Base-by-base conservation (phyloP, 371 early-diverging fungal species). In the Zopfochytrium polystomum region DNA sequence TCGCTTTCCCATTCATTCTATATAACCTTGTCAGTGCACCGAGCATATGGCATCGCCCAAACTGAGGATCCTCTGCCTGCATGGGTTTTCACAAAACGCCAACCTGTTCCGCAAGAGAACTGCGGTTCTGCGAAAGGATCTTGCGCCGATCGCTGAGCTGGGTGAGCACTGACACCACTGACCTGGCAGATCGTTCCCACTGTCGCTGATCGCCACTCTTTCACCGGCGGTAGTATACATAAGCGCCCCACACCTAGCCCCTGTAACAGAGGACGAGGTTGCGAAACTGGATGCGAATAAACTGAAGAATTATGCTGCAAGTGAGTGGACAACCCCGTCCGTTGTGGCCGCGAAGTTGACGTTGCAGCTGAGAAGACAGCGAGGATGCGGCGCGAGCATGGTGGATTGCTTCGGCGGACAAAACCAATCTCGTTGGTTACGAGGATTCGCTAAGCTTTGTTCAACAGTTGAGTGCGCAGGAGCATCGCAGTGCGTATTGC, bases 31-130 rank as follows among this genome's bases (percentile, higher is more conserved):
- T n/a, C n/a, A n/a, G n/a, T n/a, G n/a, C n/a, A n/a, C n/a, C n/a
- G n/a, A n/a, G n/a, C n/a, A n/a, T n/a, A n/a, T n/a, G n/a, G n/a
- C n/a, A n/a, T n/a, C n/a, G n/a, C n/a, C n/a, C n/a, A n/a, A n/a
- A n/a, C 38, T 38, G 7, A 38, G 66, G 23, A 84, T 89, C 34
- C 80, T 89, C 23, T 87, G 87, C 55, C 77, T 90, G 32, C 90
- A 90, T 70, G 90, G 90, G 27, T 87, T 85, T 75, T 79, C 83
- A 22, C 90, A 90, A 70, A 89, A 89, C 65, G 84, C 79, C 0
- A 30, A 68, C 15, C 77, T 87, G 1, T 88, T 88, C 63, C 74
- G 81, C 20, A 82, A 84, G 52, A 82, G 85, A 66, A 87, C 87
- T 1, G 82, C 85, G 0, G 85, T 83, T 7, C 75, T 89, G 43